Conservation (phyloP, 805 yeast genomes). For the Lipomyces japonicus region DNA sequence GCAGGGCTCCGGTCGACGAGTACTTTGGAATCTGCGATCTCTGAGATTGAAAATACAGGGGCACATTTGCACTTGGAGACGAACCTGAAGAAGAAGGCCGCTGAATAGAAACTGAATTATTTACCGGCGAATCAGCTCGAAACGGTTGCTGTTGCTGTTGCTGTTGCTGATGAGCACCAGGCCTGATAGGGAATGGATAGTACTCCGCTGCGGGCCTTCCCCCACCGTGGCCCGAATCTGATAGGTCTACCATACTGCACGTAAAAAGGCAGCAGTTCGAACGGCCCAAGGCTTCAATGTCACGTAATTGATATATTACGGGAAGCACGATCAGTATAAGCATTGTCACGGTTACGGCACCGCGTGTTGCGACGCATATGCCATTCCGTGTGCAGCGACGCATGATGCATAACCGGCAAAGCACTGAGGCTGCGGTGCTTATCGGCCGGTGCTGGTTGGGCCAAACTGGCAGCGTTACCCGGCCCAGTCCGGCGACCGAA, state of each 20-base stretch:
- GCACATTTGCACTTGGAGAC: no score
- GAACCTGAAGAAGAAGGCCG: no score
- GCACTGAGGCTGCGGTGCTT: slow-evolving; percentile 1
- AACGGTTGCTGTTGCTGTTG: slow-evolving; percentile 3
- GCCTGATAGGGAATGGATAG: slow-evolving; percentile 26
- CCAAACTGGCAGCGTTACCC: slow-evolving; percentile 2
- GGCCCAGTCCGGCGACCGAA: neutral
- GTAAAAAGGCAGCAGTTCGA: no score
- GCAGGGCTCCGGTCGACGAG: neutral
- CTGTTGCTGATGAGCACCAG: slow-evolving; percentile 5
- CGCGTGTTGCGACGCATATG: neutral
- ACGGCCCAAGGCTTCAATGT: no score
- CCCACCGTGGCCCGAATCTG: neutral
- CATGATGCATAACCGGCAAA: neutral
- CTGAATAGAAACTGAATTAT: no score
- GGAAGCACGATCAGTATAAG: no score
- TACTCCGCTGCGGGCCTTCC: slow-evolving; percentile 6
- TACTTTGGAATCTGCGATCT: neutral
- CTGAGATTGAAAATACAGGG: no score
- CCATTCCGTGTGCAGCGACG: neutral
- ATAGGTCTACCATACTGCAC: neutral
- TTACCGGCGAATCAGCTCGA: no score
- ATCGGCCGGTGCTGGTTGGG: slow-evolving; percentile 19
- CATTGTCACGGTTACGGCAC: neutral
- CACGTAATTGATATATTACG: no score